These are phyloP conservation scores for Pseudevernia furfuracea DNA, from an alignment of 495 filamentous ascomycete genomes.

Conservation along the genomic window DNA sequence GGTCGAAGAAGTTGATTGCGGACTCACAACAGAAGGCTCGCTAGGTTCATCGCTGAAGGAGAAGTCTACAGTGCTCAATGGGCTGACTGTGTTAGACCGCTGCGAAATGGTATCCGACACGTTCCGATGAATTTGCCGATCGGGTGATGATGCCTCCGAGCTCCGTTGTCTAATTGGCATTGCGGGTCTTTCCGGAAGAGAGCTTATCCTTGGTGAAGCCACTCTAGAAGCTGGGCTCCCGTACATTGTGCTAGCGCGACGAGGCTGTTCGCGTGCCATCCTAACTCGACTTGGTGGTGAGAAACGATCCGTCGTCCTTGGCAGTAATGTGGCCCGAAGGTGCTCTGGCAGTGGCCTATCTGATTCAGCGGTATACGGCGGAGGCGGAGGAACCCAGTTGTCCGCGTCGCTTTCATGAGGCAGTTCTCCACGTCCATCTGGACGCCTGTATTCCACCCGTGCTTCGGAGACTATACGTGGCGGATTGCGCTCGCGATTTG, in stretches of 20 bases:
- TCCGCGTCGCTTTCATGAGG: conserved; percentile 88
- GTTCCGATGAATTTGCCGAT: conserved; percentile 8
- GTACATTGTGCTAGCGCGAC: conserved; percentile 24
- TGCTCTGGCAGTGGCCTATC: conserved; percentile 52
- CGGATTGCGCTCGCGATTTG: conserved; percentile 56
- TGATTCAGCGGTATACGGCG: conserved; percentile 68
- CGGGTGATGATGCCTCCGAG: conserved; percentile 16
- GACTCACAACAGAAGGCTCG: conserved; percentile 12
- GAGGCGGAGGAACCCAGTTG: conserved; percentile 90
- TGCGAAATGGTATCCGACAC: conserved; percentile 7
- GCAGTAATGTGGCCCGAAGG: conserved; percentile 31
- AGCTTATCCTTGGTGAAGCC: conserved; percentile 17
- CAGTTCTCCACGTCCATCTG: conserved; percentile 59
- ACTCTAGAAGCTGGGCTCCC: conserved; percentile 18
- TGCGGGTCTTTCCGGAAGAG: conserved; percentile 20
- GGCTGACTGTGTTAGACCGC: conserved; percentile 19
- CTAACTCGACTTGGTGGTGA: conserved; percentile 13
- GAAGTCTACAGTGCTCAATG: conserved; percentile 15
- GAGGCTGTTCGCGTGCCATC: conserved; percentile 13
- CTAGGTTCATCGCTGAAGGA: conserved; percentile 13
- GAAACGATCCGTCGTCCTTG: conserved; percentile 11
- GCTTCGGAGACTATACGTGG: conserved; percentile 28
- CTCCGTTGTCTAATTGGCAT: conserved; percentile 9
- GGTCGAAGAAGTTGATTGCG: conserved; percentile 13
- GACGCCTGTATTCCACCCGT: conserved; percentile 32